These are phyloP conservation scores for Spathaspora hagerdaliae DNA, from an alignment of 805 yeast species.

Conservation along the genomic window DNA sequence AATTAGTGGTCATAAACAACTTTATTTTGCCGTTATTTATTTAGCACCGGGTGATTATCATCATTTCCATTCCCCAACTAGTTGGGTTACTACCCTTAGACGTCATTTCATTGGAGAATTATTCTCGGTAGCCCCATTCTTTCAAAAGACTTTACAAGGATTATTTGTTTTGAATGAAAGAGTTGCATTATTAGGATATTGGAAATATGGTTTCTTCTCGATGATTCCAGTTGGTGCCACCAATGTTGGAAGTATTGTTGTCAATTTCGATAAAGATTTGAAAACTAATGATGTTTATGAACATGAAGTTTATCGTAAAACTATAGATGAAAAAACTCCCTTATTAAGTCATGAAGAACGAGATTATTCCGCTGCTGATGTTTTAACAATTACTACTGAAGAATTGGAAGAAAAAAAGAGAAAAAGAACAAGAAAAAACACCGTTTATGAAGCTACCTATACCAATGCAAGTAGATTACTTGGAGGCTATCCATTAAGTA, in stretches of 20 bases:
- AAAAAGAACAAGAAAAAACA: conserved; percentile 57
- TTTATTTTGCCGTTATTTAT: conserved; percentile 88
- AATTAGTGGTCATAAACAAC: conserved; percentile 34
- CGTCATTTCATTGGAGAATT: conserved; percentile 96
- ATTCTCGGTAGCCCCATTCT: conserved; percentile 93
- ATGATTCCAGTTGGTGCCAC: conserved; percentile 99
- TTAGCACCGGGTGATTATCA: conserved; percentile 98
- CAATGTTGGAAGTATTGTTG: conserved; percentile 90
- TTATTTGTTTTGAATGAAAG: conserved; percentile 91
- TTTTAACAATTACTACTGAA: conserved; percentile 10
- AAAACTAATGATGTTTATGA: conserved; percentile 75
- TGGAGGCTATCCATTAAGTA: conserved; percentile 83
- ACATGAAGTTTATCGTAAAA: conserved; percentile 36
- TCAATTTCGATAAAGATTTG: conserved; percentile 88
- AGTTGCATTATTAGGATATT: conserved; percentile 89
- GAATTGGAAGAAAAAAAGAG: conserved; percentile 17
- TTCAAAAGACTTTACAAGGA: conserved; percentile 82
- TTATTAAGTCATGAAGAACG: conserved; percentile 14
- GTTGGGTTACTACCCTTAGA: conserved; percentile 92
- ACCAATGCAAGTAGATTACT: conserved; percentile 68
- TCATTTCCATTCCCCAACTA: conserved; percentile 91
- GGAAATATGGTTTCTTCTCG: conserved; percentile 96
- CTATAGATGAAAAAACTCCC: conserved; percentile 26
- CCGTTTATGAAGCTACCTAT: conserved; percentile 94
- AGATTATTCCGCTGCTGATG: conserved; percentile 8